Conservation (phyloP, 2,329 filamentous ascomycete species). For the Lachnellula cervina region DNA sequence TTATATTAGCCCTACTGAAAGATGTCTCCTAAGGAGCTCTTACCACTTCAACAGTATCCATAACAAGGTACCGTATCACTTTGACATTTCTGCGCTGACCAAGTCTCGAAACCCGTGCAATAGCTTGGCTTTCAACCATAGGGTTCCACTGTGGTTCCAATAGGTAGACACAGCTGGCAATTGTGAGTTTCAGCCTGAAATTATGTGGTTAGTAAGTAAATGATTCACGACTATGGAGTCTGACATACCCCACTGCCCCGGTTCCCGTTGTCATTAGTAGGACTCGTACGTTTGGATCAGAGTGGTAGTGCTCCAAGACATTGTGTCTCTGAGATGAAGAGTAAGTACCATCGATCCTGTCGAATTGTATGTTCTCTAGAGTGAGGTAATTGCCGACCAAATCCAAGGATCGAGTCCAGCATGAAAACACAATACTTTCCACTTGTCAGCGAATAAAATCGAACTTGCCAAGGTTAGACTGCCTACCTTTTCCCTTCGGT, state of each 20-base stretch:
- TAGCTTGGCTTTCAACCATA: constrained; percentile 10
- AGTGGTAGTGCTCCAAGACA: constrained; percentile 6
- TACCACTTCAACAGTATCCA: constrained; percentile 1
- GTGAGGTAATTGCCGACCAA: constrained; percentile 5
- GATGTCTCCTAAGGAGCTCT: background rate
- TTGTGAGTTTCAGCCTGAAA: constrained; percentile 3
- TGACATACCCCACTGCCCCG: constrained; percentile 12
- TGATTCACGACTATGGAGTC: background rate
- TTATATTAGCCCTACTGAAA: background rate
- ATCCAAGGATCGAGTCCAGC: constrained; percentile 15
- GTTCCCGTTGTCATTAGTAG: constrained; percentile 15
- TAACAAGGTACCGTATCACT: constrained; percentile 7
- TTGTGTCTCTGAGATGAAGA: constrained; percentile 7
- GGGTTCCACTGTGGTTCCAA: constrained; percentile 14
- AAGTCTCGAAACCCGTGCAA: constrained; percentile 5
- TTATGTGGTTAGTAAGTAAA: background rate
- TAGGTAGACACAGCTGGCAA: constrained; percentile 8
- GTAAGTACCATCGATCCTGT: constrained; percentile 13
- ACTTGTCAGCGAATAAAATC: background rate
- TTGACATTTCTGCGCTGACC: constrained; percentile 8
- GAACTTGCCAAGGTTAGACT: background rate
- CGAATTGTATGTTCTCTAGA: constrained; percentile 4
- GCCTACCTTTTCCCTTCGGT: constrained; percentile 10
- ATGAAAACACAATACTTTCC: constrained; percentile 14
- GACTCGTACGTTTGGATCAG: background rate